Evolutionary conservation across 129 eudicot species (phyloP).

Genomic region (Flaveria trinervia): DNA sequence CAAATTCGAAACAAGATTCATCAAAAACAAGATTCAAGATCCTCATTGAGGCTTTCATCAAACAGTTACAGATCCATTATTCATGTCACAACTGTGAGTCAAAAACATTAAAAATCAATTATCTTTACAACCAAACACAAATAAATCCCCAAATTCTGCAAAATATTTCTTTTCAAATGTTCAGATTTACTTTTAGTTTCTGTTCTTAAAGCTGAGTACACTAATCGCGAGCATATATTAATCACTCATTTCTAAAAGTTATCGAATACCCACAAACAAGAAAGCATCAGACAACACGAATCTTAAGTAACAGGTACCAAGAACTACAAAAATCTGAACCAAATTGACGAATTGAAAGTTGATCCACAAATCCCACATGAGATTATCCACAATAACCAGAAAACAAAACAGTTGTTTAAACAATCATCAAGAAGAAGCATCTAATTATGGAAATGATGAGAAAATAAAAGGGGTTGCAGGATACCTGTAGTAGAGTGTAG

Average conservation of each 20-base stretch:
- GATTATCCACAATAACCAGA: background rate
- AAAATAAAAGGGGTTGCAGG: background rate
- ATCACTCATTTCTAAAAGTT: background rate
- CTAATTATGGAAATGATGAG: background rate
- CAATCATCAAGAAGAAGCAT: background rate
- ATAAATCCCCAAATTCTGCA: slow-evolving; percentile 16
- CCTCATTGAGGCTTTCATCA: slow-evolving; percentile 16
- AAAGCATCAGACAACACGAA: background rate
- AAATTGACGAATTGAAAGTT: background rate
- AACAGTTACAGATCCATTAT: slow-evolving; percentile 29
- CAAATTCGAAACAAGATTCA: background rate
- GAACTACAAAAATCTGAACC: background rate
- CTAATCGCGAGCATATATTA: background rate
- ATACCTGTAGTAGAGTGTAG: slow-evolving; percentile 19
- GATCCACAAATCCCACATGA: background rate
- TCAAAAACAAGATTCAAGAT: background rate
- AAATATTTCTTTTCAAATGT: background rate
- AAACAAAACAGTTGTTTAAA: background rate
- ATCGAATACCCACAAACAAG: no score
- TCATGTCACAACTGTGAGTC: background rate
- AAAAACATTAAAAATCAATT: background rate
- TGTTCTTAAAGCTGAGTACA: background rate
- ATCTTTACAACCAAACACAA: background rate
- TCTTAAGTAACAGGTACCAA: background rate
- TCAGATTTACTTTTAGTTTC: background rate